Evolutionary conservation across 176 grass and related monocot genomes (phyloP).

Genomic region (Eremochloa ophiuroides): DNA sequence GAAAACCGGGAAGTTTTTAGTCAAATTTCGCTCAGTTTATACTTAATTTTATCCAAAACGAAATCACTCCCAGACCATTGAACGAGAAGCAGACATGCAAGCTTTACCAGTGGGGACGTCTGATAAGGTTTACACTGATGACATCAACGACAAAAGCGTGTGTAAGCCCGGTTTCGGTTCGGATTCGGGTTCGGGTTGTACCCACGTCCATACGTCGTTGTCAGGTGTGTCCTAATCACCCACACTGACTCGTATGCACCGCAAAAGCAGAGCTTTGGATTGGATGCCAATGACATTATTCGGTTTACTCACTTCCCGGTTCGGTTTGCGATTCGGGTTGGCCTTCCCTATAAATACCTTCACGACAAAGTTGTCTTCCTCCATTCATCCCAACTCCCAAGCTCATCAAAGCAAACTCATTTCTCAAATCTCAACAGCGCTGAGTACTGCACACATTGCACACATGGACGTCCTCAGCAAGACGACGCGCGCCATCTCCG

Average conservation of each 20-base stretch:
- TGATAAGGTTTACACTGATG: neutral
- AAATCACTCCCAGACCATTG: neutral
- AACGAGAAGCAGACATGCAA: neutral
- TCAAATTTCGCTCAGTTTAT: neutral
- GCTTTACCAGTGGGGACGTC: neutral
- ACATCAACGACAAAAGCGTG: neutral
- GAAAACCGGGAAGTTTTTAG: neutral
- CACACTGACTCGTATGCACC: neutral
- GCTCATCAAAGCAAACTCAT: neutral
- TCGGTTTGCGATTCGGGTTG: neutral
- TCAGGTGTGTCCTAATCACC: neutral
- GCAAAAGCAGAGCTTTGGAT: neutral
- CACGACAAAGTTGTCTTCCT: neutral
- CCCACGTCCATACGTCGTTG: neutral
- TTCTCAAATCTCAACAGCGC: neutral
- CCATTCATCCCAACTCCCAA: neutral
- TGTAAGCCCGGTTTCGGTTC: neutral
- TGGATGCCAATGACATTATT: too few relatives aligned
- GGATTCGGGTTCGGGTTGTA: neutral
- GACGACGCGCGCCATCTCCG: neutral
- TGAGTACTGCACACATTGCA: neutral
- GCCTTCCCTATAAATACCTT: neutral
- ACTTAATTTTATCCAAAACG: neutral
- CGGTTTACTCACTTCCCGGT: neutral
- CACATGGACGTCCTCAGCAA: neutral